These are phyloP conservation scores for Amylocarpus encephaloides DNA, from an alignment of 2,329 filamentous ascomycete genomes.

Conservation along the genomic window DNA sequence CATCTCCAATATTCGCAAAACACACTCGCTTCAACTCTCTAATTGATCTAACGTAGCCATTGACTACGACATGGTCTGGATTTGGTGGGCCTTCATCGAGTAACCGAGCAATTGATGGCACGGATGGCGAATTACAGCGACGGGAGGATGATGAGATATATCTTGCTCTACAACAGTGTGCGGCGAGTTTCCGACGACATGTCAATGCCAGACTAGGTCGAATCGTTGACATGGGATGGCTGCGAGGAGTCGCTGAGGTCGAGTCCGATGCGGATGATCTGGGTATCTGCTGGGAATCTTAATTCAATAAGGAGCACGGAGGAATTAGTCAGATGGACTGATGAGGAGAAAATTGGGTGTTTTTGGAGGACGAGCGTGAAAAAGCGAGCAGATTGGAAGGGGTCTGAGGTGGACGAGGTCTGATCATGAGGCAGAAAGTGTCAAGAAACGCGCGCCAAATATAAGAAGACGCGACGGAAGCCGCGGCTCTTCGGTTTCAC, in stretches of 20 bases:
- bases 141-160: not conserved
- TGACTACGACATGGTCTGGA: slow-evolving; percentile 50
- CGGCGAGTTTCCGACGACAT: not conserved
- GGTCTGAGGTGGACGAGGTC: not conserved
- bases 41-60: slow-evolving; percentile 78
- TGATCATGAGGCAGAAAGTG: not conserved
- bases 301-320: too few species aligned
- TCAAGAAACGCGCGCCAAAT: not conserved
- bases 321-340: too few species aligned
- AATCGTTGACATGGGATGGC: too few species aligned
- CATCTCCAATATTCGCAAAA: slow-evolving; percentile 83
- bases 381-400: not conserved
- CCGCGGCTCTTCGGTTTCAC: not conserved
- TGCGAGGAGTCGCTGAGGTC: too few species aligned
- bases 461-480: not conserved
- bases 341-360: too few species aligned
- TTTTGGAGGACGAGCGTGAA: not conserved
- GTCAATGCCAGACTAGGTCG: too few species aligned
- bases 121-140: not conserved
- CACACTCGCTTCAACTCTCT: slow-evolving; percentile 77
- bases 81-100: slow-evolving; percentile 45
- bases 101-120: slow-evolving; percentile 45
- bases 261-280: too few species aligned
- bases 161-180: not conserved
- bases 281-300: too few species aligned